Evolutionary conservation across 805 yeast species (phyloP), one percentile per base, ranked within the genome.

Genomic region (Metschnikowia kunwiensis): DNA sequence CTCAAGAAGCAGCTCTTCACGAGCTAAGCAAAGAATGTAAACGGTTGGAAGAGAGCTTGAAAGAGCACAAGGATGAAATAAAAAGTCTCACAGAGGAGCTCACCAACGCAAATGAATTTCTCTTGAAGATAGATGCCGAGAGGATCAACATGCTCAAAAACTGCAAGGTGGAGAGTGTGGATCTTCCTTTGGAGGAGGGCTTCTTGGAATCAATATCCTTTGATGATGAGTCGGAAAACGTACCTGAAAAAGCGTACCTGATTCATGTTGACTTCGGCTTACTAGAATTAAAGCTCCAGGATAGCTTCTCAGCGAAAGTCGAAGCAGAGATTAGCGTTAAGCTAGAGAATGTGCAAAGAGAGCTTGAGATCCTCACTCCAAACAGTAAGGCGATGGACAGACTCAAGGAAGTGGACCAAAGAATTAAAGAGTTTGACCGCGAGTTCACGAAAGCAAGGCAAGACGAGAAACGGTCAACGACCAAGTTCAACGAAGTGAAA

Each of bases 301-400:
- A 69, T 40, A 53, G 55, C 7, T 65, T 68, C 40, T 70, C 60
- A 9, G 55, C 53, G 1, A 63, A 62, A 28, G 52, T 65, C 2
- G 74, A 66, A 32, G 62, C 63, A 5, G 72, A 62, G 33, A 46
- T 68, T 13, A 46, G 50, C 11, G 64, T 54, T 3, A 50, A 49
- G 13, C 47, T 57, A 5, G 67, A 77, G 7, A 53, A 54, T n/a
- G 62, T 50, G 15, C 49, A 46, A 44, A 54, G 57, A 32, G 73
- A 72, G 20, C 55, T 77, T 18, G 70, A 63, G 12, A 50, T 55
- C 32, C 63, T 87, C 50, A 78, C 86, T 21, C 96, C 96, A n/a
- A 87, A 87, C 57, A 68, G 78, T 24, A 83, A 82, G 46, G 96
- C 96, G 0, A 63, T 75, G 20, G 94, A 85, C 34, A 72, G 96